Base-by-base conservation (phyloP, 1,284 basidiomycete species). In the Tilletia indica region DNA sequence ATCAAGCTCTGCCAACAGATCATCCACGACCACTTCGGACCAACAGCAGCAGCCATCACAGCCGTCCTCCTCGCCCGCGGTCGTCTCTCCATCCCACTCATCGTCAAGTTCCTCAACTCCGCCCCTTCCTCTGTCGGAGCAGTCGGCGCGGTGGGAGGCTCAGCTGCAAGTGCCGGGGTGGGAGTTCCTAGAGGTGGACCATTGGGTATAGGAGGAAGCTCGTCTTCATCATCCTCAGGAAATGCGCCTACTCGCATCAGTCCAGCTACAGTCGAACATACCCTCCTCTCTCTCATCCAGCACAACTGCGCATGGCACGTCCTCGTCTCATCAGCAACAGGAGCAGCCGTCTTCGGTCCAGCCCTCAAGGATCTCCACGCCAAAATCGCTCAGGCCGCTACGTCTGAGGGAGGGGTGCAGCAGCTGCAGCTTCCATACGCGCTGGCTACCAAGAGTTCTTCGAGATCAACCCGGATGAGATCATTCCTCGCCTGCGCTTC, bases 1-100 rank as follows among this genome's bases (percentile, higher is more conserved):
- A 77, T 82, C 71, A 74, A 74, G 75, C 86, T 94, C 68, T 93
- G 92, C 85, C 86, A 88, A 74, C 89, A 92, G 83, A 90, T 93
- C 73, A 87, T 93, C 70, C 87, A 88, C 75, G 88, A 90, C 34
- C 91, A 93, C 76, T 94, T 94, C 83, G 93, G 93, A 3, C 88
- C 89, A 45, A 86, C 92, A 68, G 90, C 90, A 56, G 89, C 91
- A 16, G 89, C 89, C 83, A 89, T 97, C 69, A 91, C 91, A 3
- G 89, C 89, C n/a, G 88, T 89, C 11, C 87, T 98, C n/a, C 88
- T 98, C 19, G 90, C 89, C 67, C 89, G 92, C 51, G 96, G 96
- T 16, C 89, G 95, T 45, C 87, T 97, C 25, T 89, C 91, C 6
- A 87, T 95, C 39, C 79, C 87, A 3, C 85, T 86, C 12, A 78